These are phyloP conservation scores for Neofusicoccum cordaticola DNA, from an alignment of 2,329 filamentous ascomycete species.

Conservation along the genomic window DNA sequence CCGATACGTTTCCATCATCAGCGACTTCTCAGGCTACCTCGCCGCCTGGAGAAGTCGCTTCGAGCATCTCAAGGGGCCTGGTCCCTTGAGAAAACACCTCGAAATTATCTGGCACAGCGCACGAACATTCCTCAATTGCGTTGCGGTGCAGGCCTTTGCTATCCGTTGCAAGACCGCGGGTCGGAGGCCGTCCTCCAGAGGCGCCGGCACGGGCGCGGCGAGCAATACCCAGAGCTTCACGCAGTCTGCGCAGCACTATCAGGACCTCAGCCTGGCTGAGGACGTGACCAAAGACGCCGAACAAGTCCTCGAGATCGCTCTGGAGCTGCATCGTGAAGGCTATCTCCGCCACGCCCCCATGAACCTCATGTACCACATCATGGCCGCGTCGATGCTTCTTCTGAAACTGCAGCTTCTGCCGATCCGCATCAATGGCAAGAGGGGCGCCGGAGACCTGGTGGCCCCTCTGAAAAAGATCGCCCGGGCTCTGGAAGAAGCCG, in stretches of 20 bases:
- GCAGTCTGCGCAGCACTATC: background rate
- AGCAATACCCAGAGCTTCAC: background rate
- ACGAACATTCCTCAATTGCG: background rate
- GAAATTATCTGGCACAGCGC: background rate
- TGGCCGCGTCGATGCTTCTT: background rate
- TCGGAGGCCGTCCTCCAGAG: no score
- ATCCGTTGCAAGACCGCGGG: no score
- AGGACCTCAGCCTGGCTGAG: background rate
- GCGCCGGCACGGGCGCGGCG: no score
- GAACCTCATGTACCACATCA: background rate
- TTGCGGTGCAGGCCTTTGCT: no score
- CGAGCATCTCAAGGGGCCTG: background rate
- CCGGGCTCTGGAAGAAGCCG: background rate
- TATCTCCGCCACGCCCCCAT: background rate
- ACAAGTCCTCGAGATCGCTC: background rate
- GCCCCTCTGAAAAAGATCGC: background rate
- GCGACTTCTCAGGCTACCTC: background rate
- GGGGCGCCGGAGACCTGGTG: no score
- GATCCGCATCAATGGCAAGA: background rate
- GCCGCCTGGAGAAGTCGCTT: background rate
- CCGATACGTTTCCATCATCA: background rate
- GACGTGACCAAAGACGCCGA: background rate
- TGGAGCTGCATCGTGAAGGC: background rate
- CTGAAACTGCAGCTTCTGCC: background rate
- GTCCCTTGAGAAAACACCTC: background rate